These are phyloP conservation scores for Pythium rishiriense DNA, from an alignment of 352 stramenopile species.

Conservation along the genomic window DNA sequence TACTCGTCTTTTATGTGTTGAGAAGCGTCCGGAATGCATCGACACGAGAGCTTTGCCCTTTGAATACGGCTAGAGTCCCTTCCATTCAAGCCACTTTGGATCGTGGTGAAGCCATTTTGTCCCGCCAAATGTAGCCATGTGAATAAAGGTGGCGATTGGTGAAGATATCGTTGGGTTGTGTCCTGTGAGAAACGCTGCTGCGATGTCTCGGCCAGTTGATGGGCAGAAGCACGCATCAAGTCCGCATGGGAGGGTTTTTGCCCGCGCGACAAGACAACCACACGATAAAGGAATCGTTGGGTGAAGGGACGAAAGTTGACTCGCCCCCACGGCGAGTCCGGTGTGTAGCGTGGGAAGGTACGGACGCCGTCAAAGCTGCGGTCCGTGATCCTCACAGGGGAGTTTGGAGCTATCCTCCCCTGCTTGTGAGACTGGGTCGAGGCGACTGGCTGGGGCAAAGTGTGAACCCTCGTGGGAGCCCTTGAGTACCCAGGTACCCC, in stretches of 20 bases:
- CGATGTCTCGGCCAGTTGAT: slow-evolving; percentile 1
- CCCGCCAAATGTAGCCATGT: slow-evolving; percentile 19
- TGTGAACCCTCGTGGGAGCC: neutral
- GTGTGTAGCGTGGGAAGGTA: no score
- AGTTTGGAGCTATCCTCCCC: no score
- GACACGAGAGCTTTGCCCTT: no score
- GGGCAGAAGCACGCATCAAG: neutral
- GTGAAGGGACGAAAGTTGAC: neutral
- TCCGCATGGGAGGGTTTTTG: neutral
- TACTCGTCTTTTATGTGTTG: slow-evolving; percentile 77
- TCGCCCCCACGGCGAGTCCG: no score
- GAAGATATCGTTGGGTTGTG: slow-evolving; percentile 3
- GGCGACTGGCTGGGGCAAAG: neutral
- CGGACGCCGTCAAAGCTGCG: no score
- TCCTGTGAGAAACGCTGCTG: slow-evolving; percentile 6
- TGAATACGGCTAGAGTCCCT: no score
- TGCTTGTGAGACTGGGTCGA: no score
- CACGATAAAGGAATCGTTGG: neutral
- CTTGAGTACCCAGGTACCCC: neutral
- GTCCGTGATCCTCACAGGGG: no score
- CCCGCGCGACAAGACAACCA: slow-evolving; percentile 6
- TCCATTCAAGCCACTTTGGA: no score
- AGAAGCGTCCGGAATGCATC: neutral
- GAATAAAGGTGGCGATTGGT: slow-evolving; percentile 3
- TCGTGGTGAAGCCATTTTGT: neutral